These are phyloP conservation scores for Firmiana major DNA, from an alignment of 345 rosid species.

Conservation along the genomic window DNA sequence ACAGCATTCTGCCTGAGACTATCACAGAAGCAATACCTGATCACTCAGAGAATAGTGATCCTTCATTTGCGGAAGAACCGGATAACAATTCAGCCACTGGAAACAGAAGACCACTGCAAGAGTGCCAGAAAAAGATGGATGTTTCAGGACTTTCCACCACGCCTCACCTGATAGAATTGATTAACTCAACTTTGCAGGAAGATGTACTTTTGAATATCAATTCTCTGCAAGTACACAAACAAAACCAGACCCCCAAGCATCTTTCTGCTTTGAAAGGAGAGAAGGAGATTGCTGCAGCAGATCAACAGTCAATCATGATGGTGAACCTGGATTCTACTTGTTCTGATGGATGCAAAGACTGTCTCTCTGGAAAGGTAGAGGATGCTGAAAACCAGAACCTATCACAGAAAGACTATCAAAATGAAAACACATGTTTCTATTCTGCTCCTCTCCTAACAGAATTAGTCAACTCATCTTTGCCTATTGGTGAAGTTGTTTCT, in stretches of 20 bases:
- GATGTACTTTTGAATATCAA: slow-evolving; percentile 6
- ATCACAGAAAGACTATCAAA: slow-evolving; percentile 18
- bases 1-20: slow-evolving; percentile 16
- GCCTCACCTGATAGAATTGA: slow-evolving; percentile 11
- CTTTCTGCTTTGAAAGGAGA: slow-evolving; percentile 24
- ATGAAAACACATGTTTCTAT: slow-evolving; percentile 14
- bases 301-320: slow-evolving; percentile 4
- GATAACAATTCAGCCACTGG: slow-evolving; percentile 8
- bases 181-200: slow-evolving; percentile 15
- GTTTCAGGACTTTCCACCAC: neutral
- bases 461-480: slow-evolving; percentile 34
- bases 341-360: neutral
- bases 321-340: slow-evolving; percentile 7
- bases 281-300: slow-evolving; percentile 11
- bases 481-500: slow-evolving; percentile 21
- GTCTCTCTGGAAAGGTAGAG: slow-evolving; percentile 1
- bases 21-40: slow-evolving; percentile 17
- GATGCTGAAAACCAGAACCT: slow-evolving; percentile 15
- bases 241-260: slow-evolving; percentile 26
- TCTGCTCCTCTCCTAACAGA: slow-evolving; percentile 21
- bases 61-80: slow-evolving; percentile 15
- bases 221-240: slow-evolving; percentile 18
- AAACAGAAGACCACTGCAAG: slow-evolving; percentile 4
- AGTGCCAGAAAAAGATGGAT: slow-evolving; percentile 7
- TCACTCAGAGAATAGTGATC: slow-evolving; percentile 10